Evolutionary conservation across 805 yeast species (phyloP).

Genomic region (Kluyveromyces siamensis): DNA sequence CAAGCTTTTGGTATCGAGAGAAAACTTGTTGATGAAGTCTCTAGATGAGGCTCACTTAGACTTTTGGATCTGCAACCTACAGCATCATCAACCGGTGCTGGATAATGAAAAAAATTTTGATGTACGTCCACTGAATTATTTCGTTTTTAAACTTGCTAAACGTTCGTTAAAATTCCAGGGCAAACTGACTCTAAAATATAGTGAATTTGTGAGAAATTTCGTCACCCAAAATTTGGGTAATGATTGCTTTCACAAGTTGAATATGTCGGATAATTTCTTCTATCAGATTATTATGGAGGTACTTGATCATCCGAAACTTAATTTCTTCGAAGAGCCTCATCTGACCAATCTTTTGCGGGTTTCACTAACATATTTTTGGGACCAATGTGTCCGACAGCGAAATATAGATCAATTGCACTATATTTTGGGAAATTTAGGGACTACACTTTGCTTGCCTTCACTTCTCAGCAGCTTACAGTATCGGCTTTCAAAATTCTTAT

Average conservation of each 20-base stretch:
- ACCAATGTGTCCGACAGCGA: background rate
- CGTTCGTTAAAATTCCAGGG: slow-evolving; percentile 8
- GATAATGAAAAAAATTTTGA: slow-evolving; percentile 1
- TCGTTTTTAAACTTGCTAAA: slow-evolving; percentile 10
- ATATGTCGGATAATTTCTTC: slow-evolving; percentile 8
- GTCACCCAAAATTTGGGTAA: background rate
- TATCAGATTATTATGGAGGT: slow-evolving; percentile 25
- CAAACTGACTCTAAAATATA: slow-evolving; percentile 7
- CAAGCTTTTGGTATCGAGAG: background rate
- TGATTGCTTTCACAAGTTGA: slow-evolving; percentile 2
- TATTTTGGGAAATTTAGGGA: slow-evolving; percentile 12
- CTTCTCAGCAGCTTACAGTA: slow-evolving; percentile 19
- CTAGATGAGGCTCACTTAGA: slow-evolving; percentile 13
- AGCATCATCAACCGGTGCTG: background rate
- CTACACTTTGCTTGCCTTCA: slow-evolving; percentile 20
- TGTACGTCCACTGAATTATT: slow-evolving; percentile 5
- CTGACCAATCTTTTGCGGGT: slow-evolving; percentile 12
- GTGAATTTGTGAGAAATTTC: background rate
- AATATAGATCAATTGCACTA: slow-evolving; percentile 14
- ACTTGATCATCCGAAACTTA: slow-evolving; percentile 26
- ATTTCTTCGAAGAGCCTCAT: slow-evolving; percentile 17
- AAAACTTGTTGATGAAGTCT: slow-evolving; percentile 2
- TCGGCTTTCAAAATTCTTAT: slow-evolving; percentile 14
- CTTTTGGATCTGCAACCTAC: slow-evolving; percentile 13
- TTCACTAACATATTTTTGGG: slow-evolving; percentile 11